Conservation (phyloP, 257 asterid genomes). For the Datura wrightii region DNA sequence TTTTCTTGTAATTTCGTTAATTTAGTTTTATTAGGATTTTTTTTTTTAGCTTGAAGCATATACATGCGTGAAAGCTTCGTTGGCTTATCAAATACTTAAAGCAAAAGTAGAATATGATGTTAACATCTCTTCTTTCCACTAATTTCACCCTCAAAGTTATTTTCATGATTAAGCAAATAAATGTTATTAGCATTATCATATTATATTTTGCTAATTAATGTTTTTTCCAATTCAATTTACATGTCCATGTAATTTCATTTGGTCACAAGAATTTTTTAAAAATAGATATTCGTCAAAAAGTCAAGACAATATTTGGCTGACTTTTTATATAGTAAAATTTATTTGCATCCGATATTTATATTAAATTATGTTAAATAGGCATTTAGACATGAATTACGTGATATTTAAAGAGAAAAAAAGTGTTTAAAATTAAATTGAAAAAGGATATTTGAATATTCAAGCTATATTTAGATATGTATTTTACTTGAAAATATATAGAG, state of each 20-base stretch:
- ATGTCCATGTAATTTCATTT: neutral
- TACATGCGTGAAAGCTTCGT: slow-evolving; percentile 33
- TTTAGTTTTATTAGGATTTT: neutral
- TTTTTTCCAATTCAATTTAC: neutral
- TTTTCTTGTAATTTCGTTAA: neutral
- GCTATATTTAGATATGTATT: neutral
- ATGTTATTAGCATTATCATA: neutral
- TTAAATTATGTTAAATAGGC: neutral
- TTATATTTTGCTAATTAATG: neutral
- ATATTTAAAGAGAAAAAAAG: neutral
- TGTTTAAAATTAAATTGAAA: neutral
- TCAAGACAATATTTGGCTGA: neutral
- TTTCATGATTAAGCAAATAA: neutral
- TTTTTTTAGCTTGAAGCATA: slow-evolving; percentile 32
- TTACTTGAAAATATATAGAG: neutral
- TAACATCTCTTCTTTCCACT: slow-evolving; percentile 13
- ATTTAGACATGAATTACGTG: neutral
- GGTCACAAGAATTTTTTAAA: neutral
- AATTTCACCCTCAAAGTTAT: neutral
- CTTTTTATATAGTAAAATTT: neutral
- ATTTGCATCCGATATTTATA: neutral
- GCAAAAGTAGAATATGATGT: slow-evolving; percentile 25
- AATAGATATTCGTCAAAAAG: neutral
- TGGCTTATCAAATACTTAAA: slow-evolving; percentile 36
- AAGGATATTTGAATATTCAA: neutral